Evolutionary conservation across 1,284 basidiomycete species (phyloP).

Genomic region (Rhodotorula sp.): DNA sequence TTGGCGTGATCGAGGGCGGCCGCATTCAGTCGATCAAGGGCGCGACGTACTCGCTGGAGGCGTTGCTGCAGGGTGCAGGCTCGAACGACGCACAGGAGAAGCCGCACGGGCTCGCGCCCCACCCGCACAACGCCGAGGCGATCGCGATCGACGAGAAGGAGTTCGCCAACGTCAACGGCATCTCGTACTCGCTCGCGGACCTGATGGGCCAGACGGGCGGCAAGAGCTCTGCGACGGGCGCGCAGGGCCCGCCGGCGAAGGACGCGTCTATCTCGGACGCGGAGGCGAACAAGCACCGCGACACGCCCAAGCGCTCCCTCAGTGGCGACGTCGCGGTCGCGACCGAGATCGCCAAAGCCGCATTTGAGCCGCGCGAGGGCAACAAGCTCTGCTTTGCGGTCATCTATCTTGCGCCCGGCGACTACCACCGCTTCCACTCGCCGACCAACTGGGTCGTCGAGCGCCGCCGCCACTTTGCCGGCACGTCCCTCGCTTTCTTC

Average conservation of each 20-base stretch:
- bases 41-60: constrained; percentile 92
- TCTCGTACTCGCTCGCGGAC: constrained; percentile 87
- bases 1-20: constrained; percentile 77
- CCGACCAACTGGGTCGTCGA: constrained; percentile 97
- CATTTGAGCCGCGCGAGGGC: constrained; percentile 32
- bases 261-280: constrained; percentile 23
- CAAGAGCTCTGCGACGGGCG: not conserved
- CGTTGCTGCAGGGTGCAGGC: constrained; percentile 61
- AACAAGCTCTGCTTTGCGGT: constrained; percentile 83
- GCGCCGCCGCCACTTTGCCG: constrained; percentile 89
- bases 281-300: constrained; percentile 9
- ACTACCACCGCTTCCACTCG: constrained; percentile 97
- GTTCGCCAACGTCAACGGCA: constrained; percentile 96
- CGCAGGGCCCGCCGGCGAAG: not conserved
- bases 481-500: constrained; percentile 53
- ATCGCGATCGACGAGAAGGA: constrained; percentile 74
- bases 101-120: constrained; percentile 51
- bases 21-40: constrained; percentile 97
- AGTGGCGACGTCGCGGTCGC: constrained; percentile 34
- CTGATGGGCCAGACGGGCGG: constrained; percentile 55
- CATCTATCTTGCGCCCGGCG: constrained; percentile 96
- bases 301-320: constrained; percentile 21
- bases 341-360: constrained; percentile 32
- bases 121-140: constrained; percentile 56
- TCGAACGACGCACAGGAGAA: constrained; percentile 1